Evolutionary conservation across 129 eudicot genomes (phyloP), one percentile per base, ranked within the genome.

Genomic region (Flaveria brownii): DNA sequence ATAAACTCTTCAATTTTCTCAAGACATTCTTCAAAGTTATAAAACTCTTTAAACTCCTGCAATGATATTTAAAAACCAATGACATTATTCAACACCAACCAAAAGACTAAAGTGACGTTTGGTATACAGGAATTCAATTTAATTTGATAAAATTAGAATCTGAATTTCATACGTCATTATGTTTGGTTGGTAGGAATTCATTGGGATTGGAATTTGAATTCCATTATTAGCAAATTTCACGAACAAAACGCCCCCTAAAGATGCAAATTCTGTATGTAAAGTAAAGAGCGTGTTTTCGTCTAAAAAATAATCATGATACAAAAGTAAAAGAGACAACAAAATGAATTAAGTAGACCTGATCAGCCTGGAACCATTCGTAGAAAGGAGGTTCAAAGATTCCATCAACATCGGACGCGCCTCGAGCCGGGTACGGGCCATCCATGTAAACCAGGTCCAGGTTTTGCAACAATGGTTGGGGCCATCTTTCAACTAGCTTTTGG

Each of bases 281-380:
- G 7, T 5, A 36, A 36, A 36, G 7, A 36, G 41, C 5, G 41
- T 36, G 41, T 36, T 36, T 36, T 36, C 41, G 41, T 5, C 7
- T 36, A 36, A 36, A 36, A 33, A 36, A 36, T 36, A 36, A 36
- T 25, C 20, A 26, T 18, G n/a, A 10, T 39, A 22, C 9, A n/a
- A 36, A 12, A 60, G 33, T 7, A 63, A 14, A 51, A 36, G 6
- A 0, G 41, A 36, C 41, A 36, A 36, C 0, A 56, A 36, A 22
- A n/a, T 46, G 25, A 54, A n/a, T n/a, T n/a, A n/a, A 17, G 9
- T 9, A 17, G n/a, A 85, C 88, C 88, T 81, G 16, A 18, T 78
- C 49, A 55, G 85, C 26, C 33, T 85, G 88, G 73, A 81, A 85
- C 85, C 86, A 85, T 76, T 85, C 88, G 57, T 78, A 85, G 72